These are phyloP conservation scores for Dicorynia guianensis DNA, from an alignment of 306 rosid species.

Conservation along the genomic window DNA sequence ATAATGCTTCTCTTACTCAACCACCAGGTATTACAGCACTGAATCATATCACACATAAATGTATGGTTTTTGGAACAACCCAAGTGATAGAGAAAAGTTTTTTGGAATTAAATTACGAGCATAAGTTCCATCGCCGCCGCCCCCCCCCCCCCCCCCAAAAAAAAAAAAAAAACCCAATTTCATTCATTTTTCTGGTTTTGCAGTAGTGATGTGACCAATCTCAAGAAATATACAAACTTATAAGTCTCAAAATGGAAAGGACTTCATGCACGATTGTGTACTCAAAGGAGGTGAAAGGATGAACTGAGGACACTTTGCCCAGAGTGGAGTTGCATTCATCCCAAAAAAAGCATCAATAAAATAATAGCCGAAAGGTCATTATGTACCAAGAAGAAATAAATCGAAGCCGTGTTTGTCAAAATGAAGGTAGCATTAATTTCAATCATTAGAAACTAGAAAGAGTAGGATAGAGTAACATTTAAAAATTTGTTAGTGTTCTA, in stretches of 20 bases:
- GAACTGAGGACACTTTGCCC: not conserved
- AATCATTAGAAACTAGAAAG: slow-evolving; percentile 5
- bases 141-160: too few relatives aligned
- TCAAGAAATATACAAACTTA: too few relatives aligned
- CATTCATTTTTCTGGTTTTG: too few relatives aligned
- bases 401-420: not conserved
- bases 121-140: too few relatives aligned
- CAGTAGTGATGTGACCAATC: too few relatives aligned
- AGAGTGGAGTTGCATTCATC: not conserved
- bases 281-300: not conserved
- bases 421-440: not conserved
- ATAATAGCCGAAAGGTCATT: not conserved
- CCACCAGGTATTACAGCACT: not conserved
- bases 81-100: too few relatives aligned
- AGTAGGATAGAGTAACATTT: too few relatives aligned
- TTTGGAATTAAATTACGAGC: too few relatives aligned
- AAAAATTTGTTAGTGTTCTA: not conserved
- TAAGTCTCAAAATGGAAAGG: not conserved
- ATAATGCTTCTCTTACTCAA: not conserved
- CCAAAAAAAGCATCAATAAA: not conserved
- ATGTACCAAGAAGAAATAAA: not conserved
- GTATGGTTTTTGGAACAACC: too few relatives aligned
- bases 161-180: too few relatives aligned
- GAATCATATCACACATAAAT: not conserved
- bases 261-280: not conserved